Evolutionary conservation across 1,139 yeast genomes (phyloP), one percentile per base, ranked within the genome.

Genomic region (Saccharomyces hybrid): DNA sequence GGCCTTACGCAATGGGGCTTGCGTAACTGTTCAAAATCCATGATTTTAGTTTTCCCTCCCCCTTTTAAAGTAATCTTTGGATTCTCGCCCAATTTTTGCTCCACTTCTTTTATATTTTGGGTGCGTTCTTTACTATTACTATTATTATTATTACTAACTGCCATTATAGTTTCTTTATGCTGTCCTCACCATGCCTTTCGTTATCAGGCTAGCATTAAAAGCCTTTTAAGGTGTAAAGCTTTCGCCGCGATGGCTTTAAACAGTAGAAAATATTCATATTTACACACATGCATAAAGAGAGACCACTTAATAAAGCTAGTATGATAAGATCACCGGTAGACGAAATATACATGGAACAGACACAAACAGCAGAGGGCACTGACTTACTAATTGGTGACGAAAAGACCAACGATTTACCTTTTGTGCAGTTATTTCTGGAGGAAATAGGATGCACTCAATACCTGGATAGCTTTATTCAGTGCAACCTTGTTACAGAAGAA

Each of bases 401-500:
- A 16, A 38, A 8, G 25, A 13, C 25, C 5, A 38, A 38, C 11
- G 44, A 38, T 38, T 6, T 38, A 16, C 44, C 52, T 50, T 57
- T 59, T 53, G 42, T 66, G 3, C 59, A 58, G 46, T 53, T 55
- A 11, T 67, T 68, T 47, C 50, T 68, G 32, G 34, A 52, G 11
- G 62, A 38, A 16, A 38, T 38, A 2, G 44, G 13, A n/a, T 65
- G 70, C 49, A 51, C 46, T 26, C 58, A 60, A 46, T 65, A 68
- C 50, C 28, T 60, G 42, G 59, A 60, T 2, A 49, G 32, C 13
- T 68, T 89, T 58, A 77, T 83, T 0, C 75, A 60, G 23, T 71
- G 78, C 48, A 87, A 82, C 50, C 72, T 88, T 5, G 67, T 88
- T 13, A 73, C 82, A 1, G 86, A 82, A 57, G 65, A 64, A 1